phyloP scores from a whole-genome alignment of 2,329 filamentous ascomycete genomes.

The Stagonosporopsis chrysanthemi region DNA sequence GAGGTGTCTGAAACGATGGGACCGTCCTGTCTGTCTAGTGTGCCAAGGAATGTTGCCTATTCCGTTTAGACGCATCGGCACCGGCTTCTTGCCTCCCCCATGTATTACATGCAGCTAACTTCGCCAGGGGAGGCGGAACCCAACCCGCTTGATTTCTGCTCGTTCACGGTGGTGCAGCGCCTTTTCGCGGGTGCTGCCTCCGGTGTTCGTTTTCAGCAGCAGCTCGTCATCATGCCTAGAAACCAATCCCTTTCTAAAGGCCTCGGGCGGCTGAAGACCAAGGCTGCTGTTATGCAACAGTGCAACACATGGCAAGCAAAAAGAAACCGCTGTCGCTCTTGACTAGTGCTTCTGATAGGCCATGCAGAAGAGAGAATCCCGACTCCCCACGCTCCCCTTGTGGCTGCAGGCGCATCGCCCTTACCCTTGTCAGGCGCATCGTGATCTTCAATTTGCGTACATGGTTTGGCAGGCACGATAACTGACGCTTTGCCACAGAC shows the following conservation, averaged over 20 bases:
- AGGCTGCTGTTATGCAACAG: not conserved
- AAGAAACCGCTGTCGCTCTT: not conserved
- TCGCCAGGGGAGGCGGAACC: conserved; percentile 20
- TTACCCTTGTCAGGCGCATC: conserved; percentile 9
- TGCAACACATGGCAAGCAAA: not conserved
- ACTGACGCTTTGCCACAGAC: conserved; percentile 7
- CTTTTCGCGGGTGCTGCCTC: conserved; percentile 2
- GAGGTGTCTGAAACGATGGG: not conserved
- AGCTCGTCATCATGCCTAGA: conserved; percentile 1
- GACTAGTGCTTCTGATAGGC: not conserved
- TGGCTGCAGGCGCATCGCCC: conserved; percentile 14
- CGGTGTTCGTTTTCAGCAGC: not conserved
- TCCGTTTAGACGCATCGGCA: conserved; percentile 3
- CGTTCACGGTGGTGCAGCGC: conserved; percentile 14
- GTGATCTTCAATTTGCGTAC: conserved; percentile 16
- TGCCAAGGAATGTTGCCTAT: conserved; percentile 3
- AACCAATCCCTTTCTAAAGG: not conserved
- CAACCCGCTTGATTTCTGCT: conserved; percentile 15
- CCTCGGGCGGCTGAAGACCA: not conserved
- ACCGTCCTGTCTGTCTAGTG: not conserved
- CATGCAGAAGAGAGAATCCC: conserved; percentile 1
- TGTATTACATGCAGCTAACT: conserved; percentile 13
- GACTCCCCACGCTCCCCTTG: not conserved
- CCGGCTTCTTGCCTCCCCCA: conserved; percentile 13
- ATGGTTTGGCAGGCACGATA: conserved; percentile 13